Conservation (phyloP, 2,329 filamentous ascomycete genomes). For the Aspergillus awamori region DNA sequence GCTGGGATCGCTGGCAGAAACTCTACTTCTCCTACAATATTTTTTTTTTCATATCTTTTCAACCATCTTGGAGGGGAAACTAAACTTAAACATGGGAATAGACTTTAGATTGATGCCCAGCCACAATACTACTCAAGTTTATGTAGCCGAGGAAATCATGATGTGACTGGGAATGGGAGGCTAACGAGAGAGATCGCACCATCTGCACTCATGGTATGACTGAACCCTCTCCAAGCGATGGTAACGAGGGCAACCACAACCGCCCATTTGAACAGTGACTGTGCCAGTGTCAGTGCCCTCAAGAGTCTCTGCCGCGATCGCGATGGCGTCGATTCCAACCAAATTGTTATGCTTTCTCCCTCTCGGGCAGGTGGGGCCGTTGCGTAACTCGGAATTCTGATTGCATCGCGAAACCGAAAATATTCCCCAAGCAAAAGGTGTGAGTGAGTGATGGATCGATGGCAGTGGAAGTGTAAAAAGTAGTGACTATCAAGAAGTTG, state of each 20-base stretch:
- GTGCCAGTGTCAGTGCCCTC: not conserved
- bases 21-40: not conserved
- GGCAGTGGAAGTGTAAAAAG: too few species aligned
- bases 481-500: too few species aligned
- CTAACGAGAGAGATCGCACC: not conserved
- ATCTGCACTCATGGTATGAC: not conserved
- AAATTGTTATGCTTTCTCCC: not conserved
- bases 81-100: not conserved
- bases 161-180: too few species aligned
- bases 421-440: too few species aligned
- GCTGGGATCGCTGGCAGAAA: not conserved
- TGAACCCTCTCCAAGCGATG: not conserved
- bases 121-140: not conserved
- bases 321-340: not conserved
- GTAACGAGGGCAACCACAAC: not conserved
- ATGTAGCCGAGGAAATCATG: too few species aligned
- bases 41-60: not conserved
- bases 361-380: slow-evolving; percentile 3
- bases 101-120: not conserved
- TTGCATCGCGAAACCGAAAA: too few species aligned
- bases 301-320: not conserved
- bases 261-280: not conserved
- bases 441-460: too few species aligned
- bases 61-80: not conserved
- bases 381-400: not conserved